phyloP scores from a whole-genome alignment of 2,329 filamentous ascomycete species.

The Microsporum audouinii region DNA sequence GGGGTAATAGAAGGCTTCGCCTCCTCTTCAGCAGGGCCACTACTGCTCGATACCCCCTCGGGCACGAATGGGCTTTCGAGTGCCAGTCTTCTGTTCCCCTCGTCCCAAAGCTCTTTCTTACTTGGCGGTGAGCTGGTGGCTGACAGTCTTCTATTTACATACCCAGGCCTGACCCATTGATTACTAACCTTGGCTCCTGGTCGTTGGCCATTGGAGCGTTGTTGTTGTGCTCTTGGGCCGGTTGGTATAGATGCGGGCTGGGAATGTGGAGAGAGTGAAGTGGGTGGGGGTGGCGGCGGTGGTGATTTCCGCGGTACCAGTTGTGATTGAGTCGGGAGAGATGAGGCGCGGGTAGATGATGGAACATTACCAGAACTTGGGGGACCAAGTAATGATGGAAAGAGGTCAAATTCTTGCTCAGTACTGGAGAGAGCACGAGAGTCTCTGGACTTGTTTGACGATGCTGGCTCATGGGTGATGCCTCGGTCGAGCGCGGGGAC shows the following conservation, averaged over 20 bases:
- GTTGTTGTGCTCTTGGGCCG: constrained; percentile 31
- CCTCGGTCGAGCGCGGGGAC: neutral
- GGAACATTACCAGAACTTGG: neutral
- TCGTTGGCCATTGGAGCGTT: constrained; percentile 21
- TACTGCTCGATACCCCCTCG: neutral
- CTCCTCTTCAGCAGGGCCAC: neutral
- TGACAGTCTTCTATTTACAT: constrained; percentile 14
- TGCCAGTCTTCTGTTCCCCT: neutral
- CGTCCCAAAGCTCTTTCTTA: constrained; percentile 22
- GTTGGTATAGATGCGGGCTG: constrained; percentile 30
- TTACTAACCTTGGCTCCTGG: constrained; percentile 27
- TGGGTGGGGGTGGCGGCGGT: constrained; percentile 12
- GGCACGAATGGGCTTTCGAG: neutral
- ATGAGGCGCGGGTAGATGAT: neutral
- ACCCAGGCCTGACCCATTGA: constrained; percentile 31
- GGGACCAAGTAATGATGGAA: neutral
- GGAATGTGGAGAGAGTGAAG: constrained; percentile 25
- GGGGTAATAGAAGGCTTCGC: neutral
- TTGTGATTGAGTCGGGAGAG: neutral
- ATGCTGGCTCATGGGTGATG: neutral
- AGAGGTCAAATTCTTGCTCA: neutral
- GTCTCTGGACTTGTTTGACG: neutral
- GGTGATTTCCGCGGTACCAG: constrained; percentile 17
- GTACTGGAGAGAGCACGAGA: neutral
- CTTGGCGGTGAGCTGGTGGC: constrained; percentile 13